phyloP scores from a whole-genome alignment of 148 eudicot genomes.

The Cornus controversa region DNA sequence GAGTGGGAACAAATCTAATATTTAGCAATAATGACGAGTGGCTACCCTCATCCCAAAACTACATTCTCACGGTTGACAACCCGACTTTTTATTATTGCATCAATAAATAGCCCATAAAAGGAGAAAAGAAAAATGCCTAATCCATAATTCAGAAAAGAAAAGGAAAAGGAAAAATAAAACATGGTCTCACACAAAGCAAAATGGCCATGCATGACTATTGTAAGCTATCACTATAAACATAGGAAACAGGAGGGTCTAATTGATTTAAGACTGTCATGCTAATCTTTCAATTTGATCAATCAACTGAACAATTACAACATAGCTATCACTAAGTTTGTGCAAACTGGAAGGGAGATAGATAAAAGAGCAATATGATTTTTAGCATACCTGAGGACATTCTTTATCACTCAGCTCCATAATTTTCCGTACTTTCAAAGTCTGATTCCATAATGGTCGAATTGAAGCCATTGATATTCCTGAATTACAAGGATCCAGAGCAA shows the following conservation, averaged over 20 bases:
- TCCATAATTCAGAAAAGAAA: neutral
- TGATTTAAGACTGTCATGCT: neutral
- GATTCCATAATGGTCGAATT: constrained; percentile 23
- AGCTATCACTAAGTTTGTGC: neutral
- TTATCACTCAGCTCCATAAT: constrained; percentile 25
- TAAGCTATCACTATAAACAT: neutral
- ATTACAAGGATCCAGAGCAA: constrained; percentile 21
- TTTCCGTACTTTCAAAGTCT: constrained; percentile 24
- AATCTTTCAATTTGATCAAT: neutral
- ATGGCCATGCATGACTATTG: neutral
- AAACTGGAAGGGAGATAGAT: neutral
- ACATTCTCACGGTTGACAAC: too few relatives aligned
- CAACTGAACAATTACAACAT: neutral
- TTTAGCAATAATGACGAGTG: too few relatives aligned
- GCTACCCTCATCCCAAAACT: too few relatives aligned
- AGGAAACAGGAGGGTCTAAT: neutral
- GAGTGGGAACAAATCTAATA: too few relatives aligned
- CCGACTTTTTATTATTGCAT: neutral
- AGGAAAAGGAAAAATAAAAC: neutral
- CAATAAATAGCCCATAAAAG: neutral
- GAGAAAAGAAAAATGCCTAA: neutral
- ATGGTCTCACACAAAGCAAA: neutral
- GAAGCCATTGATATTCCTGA: neutral
- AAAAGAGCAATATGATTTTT: neutral
- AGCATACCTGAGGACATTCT: constrained; percentile 33